A percentile compares a stretch with the other conserved stretches of the same genome.
Conservation (phyloP, 139 green algal genomes). For the Tetradesmus lagerheimii region DNA sequence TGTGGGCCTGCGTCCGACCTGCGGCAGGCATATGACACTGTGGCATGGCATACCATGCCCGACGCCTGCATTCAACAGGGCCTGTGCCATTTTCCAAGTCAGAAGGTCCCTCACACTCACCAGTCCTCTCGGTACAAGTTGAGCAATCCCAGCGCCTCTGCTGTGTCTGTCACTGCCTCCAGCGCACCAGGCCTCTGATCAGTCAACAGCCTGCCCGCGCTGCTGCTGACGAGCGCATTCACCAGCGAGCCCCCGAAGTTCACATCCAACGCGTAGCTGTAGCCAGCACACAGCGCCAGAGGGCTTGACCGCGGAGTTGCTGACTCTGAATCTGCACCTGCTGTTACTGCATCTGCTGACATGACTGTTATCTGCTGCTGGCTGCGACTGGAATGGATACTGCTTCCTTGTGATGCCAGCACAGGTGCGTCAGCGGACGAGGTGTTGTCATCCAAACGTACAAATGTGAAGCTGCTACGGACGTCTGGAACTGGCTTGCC, state of each 20-base stretch:
- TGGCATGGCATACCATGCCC: too few species aligned
- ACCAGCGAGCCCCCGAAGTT: background rate
- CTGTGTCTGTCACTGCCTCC: background rate
- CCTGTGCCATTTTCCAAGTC: too few species aligned
- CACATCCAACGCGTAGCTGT: background rate
- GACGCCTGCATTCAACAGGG: too few species aligned
- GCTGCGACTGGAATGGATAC: background rate
- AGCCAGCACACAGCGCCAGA: background rate
- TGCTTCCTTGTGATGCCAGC: background rate
- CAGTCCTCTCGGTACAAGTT: background rate
- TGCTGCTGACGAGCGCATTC: background rate
- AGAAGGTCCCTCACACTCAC: too few species aligned
- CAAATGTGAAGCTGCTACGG: background rate
- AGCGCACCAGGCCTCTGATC: background rate
- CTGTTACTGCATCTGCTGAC: background rate
- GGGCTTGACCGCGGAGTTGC: background rate
- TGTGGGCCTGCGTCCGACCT: too few species aligned
- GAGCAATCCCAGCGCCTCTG: background rate
- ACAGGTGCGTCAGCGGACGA: background rate
- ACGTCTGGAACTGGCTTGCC: background rate
- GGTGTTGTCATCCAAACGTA: background rate
- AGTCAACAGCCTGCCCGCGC: background rate
- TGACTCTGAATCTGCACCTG: background rate
- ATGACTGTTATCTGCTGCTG: background rate
- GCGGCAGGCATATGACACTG: too few species aligned